phyloP scores from a whole-genome alignment of 495 filamentous ascomycete genomes.

The Daldinia childiae region DNA sequence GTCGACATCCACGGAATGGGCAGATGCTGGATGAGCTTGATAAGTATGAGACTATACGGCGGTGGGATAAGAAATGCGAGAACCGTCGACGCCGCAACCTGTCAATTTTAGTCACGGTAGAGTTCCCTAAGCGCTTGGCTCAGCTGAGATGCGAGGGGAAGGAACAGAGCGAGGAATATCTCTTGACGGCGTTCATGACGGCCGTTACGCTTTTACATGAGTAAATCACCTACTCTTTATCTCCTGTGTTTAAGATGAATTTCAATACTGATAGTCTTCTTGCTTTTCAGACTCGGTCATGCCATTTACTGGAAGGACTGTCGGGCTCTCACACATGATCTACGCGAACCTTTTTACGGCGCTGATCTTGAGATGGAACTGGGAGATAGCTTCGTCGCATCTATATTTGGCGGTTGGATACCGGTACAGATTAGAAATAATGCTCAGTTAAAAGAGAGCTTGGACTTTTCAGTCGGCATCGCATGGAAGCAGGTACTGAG shows the following conservation, averaged over 20 bases:
- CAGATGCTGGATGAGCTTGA: slow-evolving; percentile 39
- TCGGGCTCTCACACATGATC: slow-evolving; percentile 44
- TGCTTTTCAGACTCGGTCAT: slow-evolving; percentile 48
- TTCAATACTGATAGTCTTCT: slow-evolving; percentile 7
- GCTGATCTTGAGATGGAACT: slow-evolving; percentile 55
- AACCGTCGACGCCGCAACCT: slow-evolving; percentile 22
- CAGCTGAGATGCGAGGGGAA: slow-evolving; percentile 43
- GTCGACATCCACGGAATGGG: slow-evolving; percentile 46
- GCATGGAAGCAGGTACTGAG: slow-evolving; percentile 51
- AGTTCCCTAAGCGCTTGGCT: slow-evolving; percentile 45
- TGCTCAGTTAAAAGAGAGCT: slow-evolving; percentile 1
- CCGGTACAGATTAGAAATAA: slow-evolving; percentile 46
- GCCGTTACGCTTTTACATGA: slow-evolving; percentile 54
- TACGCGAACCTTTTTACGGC: slow-evolving; percentile 54
- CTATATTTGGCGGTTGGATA: slow-evolving; percentile 52
- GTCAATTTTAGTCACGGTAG: slow-evolving; percentile 48
- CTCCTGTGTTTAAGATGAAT: background rate
- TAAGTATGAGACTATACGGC: slow-evolving; percentile 42
- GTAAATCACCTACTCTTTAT: slow-evolving; percentile 35
- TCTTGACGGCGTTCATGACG: slow-evolving; percentile 53
- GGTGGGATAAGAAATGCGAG: slow-evolving; percentile 36
- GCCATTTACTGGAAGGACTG: slow-evolving; percentile 53
- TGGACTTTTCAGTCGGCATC: slow-evolving; percentile 48
- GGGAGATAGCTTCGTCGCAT: slow-evolving; percentile 52
- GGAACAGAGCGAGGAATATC: slow-evolving; percentile 49